Base-by-base conservation (phyloP, 805 yeast genomes). In the Cyberlindnera mycetangii region DNA sequence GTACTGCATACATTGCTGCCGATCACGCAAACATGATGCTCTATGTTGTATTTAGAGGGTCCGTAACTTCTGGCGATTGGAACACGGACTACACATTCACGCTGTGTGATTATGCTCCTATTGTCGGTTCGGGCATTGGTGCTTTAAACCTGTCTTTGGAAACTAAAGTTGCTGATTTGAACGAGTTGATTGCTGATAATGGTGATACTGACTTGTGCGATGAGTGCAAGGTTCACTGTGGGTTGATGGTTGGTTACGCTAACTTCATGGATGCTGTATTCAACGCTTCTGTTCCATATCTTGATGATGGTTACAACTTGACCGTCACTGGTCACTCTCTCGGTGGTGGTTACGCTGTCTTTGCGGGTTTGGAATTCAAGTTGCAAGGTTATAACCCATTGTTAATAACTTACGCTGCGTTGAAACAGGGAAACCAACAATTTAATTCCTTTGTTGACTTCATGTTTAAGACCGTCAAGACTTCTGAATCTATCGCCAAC, bases 311-410 rank as follows among this genome's bases (percentile, higher is more conserved):
- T 24, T 83, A 80, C 59, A 60, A 68, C 24, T 47, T 84, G 5
- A 70, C 76, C 3, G 71, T 83, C 2, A 67, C 81, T 1, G 95
- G 95, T 0, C 95, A 86, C 63, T 86, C 93, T 0, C 65, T 86
- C 36, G 90, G 89, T 4, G 95, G 82, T 9, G 89, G 90, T 0
- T 60, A 83, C 40, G 83, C 89, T 2, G 61, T 71, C 5, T 64
- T 86, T 27, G 72, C 78, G 9, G 90, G 85, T 0, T 68, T 80
- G 25, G 93, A 85, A 52, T 68, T 83, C 39, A 65, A 72, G 45
- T 52, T 78, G 12, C 51, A 76, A 56, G 88, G 87, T 0, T 67
- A 64, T 44, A 59, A 75, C 14, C 83, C 85, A 1, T 58, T 74
- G 32, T 75, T 83, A 2, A 62, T 83, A 25, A 72, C 84, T 1